phyloP scores from a whole-genome alignment of 2,329 filamentous ascomycete species.

The Alternaria sp. region DNA sequence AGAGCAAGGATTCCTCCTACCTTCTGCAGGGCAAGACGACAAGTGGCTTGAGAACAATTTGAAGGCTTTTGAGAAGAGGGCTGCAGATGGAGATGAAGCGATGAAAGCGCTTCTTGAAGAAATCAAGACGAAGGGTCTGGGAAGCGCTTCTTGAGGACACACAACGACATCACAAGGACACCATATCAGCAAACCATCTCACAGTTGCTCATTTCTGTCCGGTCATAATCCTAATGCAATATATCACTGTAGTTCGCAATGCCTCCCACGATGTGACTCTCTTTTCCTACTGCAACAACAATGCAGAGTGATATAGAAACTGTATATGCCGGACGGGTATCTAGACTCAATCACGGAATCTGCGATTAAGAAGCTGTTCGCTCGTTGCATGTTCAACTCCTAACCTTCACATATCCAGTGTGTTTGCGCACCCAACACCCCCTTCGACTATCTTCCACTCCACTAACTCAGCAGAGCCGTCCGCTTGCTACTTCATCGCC shows the following conservation, averaged over 20 bases:
- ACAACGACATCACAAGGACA: not conserved
- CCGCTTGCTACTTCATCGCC: not conserved
- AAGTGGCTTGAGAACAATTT: not conserved
- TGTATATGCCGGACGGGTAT: not conserved
- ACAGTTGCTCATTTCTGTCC: not conserved
- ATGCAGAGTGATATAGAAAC: not conserved
- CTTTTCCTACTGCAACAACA: not conserved
- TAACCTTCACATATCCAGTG: constrained; percentile 4
- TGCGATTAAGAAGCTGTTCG: not conserved
- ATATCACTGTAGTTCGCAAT: not conserved
- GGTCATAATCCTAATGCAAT: not conserved
- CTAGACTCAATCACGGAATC: not conserved
- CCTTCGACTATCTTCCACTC: not conserved
- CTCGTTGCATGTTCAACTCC: not conserved
- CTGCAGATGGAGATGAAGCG: not conserved
- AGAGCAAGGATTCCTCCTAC: not conserved
- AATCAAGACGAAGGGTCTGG: not conserved
- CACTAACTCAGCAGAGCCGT: not conserved
- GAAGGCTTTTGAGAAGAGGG: not conserved
- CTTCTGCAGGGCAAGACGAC: not conserved
- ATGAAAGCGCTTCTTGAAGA: not conserved
- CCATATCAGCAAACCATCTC: not conserved
- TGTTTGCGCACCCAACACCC: not conserved
- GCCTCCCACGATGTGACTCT: no score
- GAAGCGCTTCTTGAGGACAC: not conserved